A percentile compares a stretch with the other conserved stretches of the same genome.
Conservation (phyloP, 768 basidiomycete species). For the Amanita pseudoporphyria region DNA sequence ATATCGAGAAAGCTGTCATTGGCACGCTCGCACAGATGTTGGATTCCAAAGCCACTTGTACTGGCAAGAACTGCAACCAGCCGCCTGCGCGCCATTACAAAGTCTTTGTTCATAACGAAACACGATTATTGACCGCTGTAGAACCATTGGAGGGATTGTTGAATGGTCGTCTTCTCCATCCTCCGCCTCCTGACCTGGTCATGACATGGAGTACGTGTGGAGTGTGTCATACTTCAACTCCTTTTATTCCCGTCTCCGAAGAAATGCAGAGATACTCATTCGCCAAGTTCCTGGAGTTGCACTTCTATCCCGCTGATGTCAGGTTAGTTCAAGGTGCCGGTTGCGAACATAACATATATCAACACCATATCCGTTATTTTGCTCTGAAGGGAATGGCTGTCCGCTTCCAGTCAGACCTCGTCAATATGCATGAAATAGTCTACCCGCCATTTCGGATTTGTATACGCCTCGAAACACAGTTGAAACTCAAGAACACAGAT, state of each 20-base stretch:
- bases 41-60: slow-evolving; percentile 70
- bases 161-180: slow-evolving; percentile 40
- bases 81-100: slow-evolving; percentile 77
- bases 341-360: slow-evolving; percentile 91
- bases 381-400: slow-evolving; percentile 76
- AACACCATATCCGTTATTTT: slow-evolving; percentile 89
- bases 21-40: slow-evolving; percentile 61
- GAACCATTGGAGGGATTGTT: slow-evolving; percentile 85
- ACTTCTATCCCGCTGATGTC: slow-evolving; percentile 89
- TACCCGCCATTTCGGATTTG: slow-evolving; percentile 85
- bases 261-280: slow-evolving; percentile 94
- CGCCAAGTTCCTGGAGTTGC: slow-evolving; percentile 91
- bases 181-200: slow-evolving; percentile 62
- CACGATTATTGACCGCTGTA: slow-evolving; percentile 72
- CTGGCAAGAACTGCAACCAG: slow-evolving; percentile 77
- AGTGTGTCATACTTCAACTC: slow-evolving; percentile 67
- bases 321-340: slow-evolving; percentile 79
- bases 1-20: slow-evolving; percentile 71
- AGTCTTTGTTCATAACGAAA: slow-evolving; percentile 86
- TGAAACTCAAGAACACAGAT: slow-evolving; percentile 88
- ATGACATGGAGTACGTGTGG: slow-evolving; percentile 91
- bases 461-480: slow-evolving; percentile 77
- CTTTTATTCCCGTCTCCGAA: slow-evolving; percentile 81
- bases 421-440: slow-evolving; percentile 77
- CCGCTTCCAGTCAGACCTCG: slow-evolving; percentile 78